Base-by-base conservation (phyloP, 2,329 filamentous ascomycete species). In the Trichoderma sp. region DNA sequence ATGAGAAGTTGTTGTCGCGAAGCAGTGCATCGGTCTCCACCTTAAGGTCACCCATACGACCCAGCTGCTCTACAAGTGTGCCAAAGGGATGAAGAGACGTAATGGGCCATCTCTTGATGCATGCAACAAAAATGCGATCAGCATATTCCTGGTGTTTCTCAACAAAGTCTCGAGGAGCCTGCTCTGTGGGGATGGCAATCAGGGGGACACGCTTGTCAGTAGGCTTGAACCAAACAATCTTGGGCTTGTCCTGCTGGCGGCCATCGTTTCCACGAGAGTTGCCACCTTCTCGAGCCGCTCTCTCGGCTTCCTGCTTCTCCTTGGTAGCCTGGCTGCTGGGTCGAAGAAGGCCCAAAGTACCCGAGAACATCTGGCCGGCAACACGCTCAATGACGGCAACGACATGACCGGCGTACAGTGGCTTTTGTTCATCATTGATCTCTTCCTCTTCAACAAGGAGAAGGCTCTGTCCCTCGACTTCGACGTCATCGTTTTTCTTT, bases 211-310 rank as follows among this genome's bases (percentile, higher is more conserved):
- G 94, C 89, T 99, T 98, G 84, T 99, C 96, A 1, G 96, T 99
- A 72, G 96, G 96, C 87, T 99, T 99, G 86, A 99, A 99, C 96
- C 96, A 99, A 56, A 99, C 96, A 83, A 99, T 99, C 90, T 99
- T 99, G 74, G 96, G 96, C 84, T 98, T 98, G 75, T 99, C 96
- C 80, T 97, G 94, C 69, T 83, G 82, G 69, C 95, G 93, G 75
- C 92, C 91, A 73, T 95, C 93, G 75, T 96, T 91, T 68, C 91
- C 89, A 74, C 92, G 91, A 69, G 84, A 84, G 75, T 88, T 87
- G 75, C 86, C 88, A 74, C 95, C 95, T 80, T 98, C 95, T 76
- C 95, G 91, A 77, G 95, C 94, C 76, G 93, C 92, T 74, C 96
- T 91, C 85, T 99, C 96, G 58, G 96, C 96, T 82, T 99, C 96